Evolutionary conservation across 2,329 filamentous ascomycete genomes (phyloP).

Genomic region (Epicoccum sorghinum): DNA sequence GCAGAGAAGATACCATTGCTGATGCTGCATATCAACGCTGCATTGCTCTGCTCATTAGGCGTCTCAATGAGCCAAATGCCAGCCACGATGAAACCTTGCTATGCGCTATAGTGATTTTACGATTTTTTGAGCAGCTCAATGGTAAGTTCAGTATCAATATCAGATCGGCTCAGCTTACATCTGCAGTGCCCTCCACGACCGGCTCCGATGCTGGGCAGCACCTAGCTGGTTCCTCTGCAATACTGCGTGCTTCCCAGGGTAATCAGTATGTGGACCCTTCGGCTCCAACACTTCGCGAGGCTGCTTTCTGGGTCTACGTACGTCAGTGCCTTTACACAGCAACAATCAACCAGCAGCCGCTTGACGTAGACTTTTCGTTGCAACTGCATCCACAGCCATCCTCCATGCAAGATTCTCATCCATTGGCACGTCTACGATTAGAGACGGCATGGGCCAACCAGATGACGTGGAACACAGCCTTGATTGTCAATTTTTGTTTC

Average conservation of each 20-base stretch:
- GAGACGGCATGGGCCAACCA: conserved; percentile 44
- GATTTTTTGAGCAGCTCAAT: conserved; percentile 42
- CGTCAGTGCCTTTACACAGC: conserved; percentile 42
- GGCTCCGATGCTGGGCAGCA: conserved; percentile 39
- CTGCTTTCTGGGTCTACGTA: conserved; percentile 44
- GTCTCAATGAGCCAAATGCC: conserved; percentile 31
- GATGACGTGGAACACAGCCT: conserved; percentile 42
- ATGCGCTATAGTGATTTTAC: conserved; percentile 41
- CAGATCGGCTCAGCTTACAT: conserved; percentile 7
- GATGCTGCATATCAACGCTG: conserved; percentile 37
- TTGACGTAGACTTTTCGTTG: conserved; percentile 37
- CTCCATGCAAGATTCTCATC: conserved; percentile 32
- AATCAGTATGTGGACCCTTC: conserved; percentile 39
- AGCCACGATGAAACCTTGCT: conserved; percentile 39
- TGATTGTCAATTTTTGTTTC: conserved; percentile 40
- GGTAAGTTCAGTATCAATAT: conserved; percentile 15
- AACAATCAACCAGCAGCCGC: conserved; percentile 40
- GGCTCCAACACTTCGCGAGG: conserved; percentile 40
- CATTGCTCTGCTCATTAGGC: conserved; percentile 38
- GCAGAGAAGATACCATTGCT: conserved; percentile 26
- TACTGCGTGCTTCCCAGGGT: conserved; percentile 37
- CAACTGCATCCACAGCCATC: conserved; percentile 30
- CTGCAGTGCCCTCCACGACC: conserved; percentile 30
- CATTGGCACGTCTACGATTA: conserved; percentile 30
- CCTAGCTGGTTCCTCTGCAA: conserved; percentile 39